phyloP scores from a whole-genome alignment of 371 early-diverging fungal genomes.

The Coemansia linderi region DNA sequence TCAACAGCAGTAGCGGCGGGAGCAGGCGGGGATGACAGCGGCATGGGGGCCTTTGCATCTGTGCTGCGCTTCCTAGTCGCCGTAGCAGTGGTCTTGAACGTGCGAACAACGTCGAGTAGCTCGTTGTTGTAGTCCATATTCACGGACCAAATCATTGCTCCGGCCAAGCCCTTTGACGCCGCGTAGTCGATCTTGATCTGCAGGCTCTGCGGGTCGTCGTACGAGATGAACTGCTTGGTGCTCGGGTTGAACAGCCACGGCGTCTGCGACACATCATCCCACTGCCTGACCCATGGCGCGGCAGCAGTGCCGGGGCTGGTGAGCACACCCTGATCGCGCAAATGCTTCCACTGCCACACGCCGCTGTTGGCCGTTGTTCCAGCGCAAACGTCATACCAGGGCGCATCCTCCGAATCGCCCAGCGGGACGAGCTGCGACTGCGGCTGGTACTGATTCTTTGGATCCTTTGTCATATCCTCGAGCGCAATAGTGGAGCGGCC shows the following conservation, averaged over 20 bases:
- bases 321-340: conserved; percentile 57
- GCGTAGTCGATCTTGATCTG: conserved; percentile 63
- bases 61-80: neutral
- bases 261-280: conserved; percentile 62
- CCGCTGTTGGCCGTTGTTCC: conserved; percentile 31
- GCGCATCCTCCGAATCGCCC: conserved; percentile 38
- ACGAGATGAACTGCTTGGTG: conserved; percentile 63
- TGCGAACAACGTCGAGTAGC: conserved; percentile 13
- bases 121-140: conserved; percentile 56
- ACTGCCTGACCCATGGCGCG: conserved; percentile 62
- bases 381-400: conserved; percentile 23
- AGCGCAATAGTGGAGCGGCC: conserved; percentile 63
- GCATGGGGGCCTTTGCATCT: neutral
- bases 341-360: conserved; percentile 58
- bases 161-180: conserved; percentile 58
- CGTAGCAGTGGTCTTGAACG: neutral
- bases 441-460: conserved; percentile 18
- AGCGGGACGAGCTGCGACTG: conserved; percentile 10
- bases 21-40: neutral
- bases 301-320: conserved; percentile 54
- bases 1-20: neutral
- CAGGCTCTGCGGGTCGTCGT: conserved; percentile 65
- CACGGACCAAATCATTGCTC: conserved; percentile 66
- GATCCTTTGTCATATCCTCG: conserved; percentile 57
- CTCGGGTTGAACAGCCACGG: conserved; percentile 68